Percentiles rank a stretch among this genome's conserved stretches.
These are phyloP conservation scores for Rhizopus delemar DNA, from an alignment of 371 early-diverging fungal species.

Conservation along the genomic window DNA sequence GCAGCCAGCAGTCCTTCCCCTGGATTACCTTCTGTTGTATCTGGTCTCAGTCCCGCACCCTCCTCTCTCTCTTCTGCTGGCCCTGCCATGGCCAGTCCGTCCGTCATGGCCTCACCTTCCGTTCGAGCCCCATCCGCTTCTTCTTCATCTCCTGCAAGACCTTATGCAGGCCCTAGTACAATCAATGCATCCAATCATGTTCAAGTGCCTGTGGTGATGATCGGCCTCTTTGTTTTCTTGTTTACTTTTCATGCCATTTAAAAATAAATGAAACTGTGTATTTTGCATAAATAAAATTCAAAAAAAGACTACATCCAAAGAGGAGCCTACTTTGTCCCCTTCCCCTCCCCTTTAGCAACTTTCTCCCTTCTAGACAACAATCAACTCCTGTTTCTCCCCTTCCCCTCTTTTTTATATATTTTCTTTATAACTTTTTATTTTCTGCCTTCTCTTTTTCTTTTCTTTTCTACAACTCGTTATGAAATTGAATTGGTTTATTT, in stretches of 20 bases:
- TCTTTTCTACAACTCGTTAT: neutral
- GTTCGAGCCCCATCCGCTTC: constrained; percentile 6
- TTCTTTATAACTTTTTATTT: constrained; percentile 7
- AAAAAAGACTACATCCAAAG: neutral
- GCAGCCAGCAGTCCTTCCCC: constrained; percentile 4
- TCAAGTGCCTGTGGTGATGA: constrained; percentile 15
- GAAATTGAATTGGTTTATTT: constrained; percentile 5
- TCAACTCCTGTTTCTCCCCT: constrained; percentile 4
- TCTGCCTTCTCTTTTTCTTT: constrained; percentile 1
- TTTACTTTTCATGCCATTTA: constrained; percentile 7
- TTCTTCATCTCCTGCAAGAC: constrained; percentile 18
- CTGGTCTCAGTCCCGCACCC: neutral
- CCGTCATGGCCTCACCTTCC: neutral
- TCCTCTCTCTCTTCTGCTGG: too few relatives aligned
- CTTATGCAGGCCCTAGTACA: constrained; percentile 28
- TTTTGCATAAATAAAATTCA: neutral
- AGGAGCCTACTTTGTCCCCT: neutral
- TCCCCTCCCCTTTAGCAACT: neutral
- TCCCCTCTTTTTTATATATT: neutral
- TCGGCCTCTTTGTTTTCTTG: constrained; percentile 16
- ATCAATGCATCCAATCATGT: constrained; percentile 18
- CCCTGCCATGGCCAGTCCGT: too few relatives aligned
- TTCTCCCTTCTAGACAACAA: constrained; percentile 15
- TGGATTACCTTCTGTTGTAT: neutral
- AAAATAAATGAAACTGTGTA: neutral